phyloP scores from a whole-genome alignment of 345 rosid genomes.

The Microthlaspi erraticum region DNA sequence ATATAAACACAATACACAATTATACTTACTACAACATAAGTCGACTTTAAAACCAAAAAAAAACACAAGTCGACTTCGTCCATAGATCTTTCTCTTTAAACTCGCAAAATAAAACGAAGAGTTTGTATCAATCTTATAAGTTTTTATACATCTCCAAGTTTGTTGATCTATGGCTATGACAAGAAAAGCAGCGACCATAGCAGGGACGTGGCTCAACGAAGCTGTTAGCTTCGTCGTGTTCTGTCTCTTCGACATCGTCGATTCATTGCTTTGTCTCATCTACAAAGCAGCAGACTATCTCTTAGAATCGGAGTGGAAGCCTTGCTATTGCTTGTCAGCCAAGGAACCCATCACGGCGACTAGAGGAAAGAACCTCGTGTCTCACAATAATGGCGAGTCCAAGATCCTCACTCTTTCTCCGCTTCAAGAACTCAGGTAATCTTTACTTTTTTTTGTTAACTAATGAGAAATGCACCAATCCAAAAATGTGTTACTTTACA shows the following conservation, averaged over 20 bases:
- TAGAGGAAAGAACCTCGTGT: constrained; percentile 45
- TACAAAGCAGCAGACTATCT: constrained; percentile 79
- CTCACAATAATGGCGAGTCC: constrained; percentile 46
- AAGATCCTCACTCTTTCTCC: constrained; percentile 43
- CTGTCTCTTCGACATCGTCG: constrained; percentile 77
- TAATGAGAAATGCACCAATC: constrained; percentile 3
- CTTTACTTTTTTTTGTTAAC: background rate
- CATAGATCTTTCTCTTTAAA: constrained; percentile 13
- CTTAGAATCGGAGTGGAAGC: constrained; percentile 86
- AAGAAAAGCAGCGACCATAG: constrained; percentile 43
- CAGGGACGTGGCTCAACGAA: constrained; percentile 54
- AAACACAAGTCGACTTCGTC: constrained; percentile 17
- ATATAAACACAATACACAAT: too few relatives aligned
- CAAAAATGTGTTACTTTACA: background rate
- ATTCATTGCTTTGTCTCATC: constrained; percentile 62
- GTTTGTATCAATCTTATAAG: background rate
- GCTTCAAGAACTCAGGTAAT: constrained; percentile 41
- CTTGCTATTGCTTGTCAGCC: constrained; percentile 76
- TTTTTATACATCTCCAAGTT: constrained; percentile 10
- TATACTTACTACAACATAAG: too few relatives aligned
- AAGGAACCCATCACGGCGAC: constrained; percentile 63
- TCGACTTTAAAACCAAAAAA: too few relatives aligned
- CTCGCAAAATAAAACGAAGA: too few relatives aligned
- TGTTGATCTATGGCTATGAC: constrained; percentile 36
- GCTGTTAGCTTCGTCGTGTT: constrained; percentile 79